These are phyloP conservation scores for Themeda triandra DNA, from an alignment of 176 grass and related monocot species.

Conservation along the genomic window DNA sequence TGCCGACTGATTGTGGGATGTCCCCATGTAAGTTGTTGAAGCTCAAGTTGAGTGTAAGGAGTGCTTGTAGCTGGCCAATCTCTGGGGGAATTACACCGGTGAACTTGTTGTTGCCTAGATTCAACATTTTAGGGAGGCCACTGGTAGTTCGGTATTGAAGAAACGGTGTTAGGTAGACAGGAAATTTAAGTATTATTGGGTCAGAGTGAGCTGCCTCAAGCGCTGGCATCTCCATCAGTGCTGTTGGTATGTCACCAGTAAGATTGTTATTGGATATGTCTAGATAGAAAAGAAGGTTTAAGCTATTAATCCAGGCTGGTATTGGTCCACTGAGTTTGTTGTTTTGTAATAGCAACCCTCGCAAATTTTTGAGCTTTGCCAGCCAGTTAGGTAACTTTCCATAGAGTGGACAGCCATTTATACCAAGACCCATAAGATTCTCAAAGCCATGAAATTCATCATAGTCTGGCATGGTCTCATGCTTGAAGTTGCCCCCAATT, in stretches of 20 bases:
- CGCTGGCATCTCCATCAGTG: slow-evolving; percentile 32
- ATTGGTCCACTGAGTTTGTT: slow-evolving; percentile 38
- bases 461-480: slow-evolving; percentile 24
- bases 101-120: slow-evolving; percentile 38
- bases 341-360: background rate
- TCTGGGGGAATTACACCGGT: slow-evolving; percentile 7
- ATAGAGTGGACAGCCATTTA: slow-evolving; percentile 15
- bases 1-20: slow-evolving; percentile 23
- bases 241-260: slow-evolving; percentile 34
- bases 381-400: slow-evolving; percentile 33
- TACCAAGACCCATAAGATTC: slow-evolving; percentile 27
- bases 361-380: slow-evolving; percentile 27
- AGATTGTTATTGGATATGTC: slow-evolving; percentile 44
- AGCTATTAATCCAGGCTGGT: slow-evolving; percentile 41
- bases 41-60: slow-evolving; percentile 38
- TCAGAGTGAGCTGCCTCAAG: slow-evolving; percentile 12
- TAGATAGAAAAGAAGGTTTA: slow-evolving; percentile 22
- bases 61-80: slow-evolving; percentile 32
- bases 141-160: slow-evolving; percentile 7
- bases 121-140: slow-evolving; percentile 24
- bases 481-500: slow-evolving; percentile 15
- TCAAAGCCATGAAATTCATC: slow-evolving; percentile 21
- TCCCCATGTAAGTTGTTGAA: slow-evolving; percentile 31
- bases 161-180: slow-evolving; percentile 3
- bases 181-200: slow-evolving; percentile 6